phyloP scores from a whole-genome alignment of 2,329 filamentous ascomycete genomes.

The Scedosporium minutisporum region DNA sequence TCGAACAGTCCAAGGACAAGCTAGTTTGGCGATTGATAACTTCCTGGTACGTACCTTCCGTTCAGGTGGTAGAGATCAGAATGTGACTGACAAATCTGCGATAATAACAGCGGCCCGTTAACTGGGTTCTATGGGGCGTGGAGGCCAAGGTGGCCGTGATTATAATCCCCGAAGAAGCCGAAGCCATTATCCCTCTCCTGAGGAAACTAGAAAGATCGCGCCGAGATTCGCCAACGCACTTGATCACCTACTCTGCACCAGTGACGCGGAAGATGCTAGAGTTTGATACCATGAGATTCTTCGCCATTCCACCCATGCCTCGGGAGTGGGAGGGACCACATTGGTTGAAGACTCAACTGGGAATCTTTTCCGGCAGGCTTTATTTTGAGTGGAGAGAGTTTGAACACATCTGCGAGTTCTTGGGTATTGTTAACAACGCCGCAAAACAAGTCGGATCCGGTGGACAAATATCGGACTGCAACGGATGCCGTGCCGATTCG shows the following conservation, averaged over 20 bases:
- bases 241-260: constrained; percentile 50
- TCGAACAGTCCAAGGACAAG: too few species aligned
- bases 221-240: constrained; percentile 6
- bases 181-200: constrained; percentile 39
- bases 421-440: constrained; percentile 17
- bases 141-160: constrained; percentile 40
- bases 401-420: constrained; percentile 18
- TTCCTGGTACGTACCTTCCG: background rate
- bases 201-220: constrained; percentile 7
- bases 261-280: constrained; percentile 49
- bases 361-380: constrained; percentile 49
- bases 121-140: constrained; percentile 52
- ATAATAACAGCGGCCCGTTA: constrained; percentile 34
- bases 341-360: constrained; percentile 49
- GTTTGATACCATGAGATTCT: constrained; percentile 46
- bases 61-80: constrained; percentile 12
- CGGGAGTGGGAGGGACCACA: constrained; percentile 28
- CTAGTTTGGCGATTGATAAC: too few species aligned
- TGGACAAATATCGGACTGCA: background rate
- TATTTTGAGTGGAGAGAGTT: constrained; percentile 47
- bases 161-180: constrained; percentile 54
- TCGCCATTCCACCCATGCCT: constrained; percentile 38
- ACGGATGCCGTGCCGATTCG: constrained; percentile 1
- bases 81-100: constrained; percentile 10
- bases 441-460: too few species aligned